These are phyloP conservation scores for Cucumis cinereus DNA, from an alignment of 306 rosid genomes.

Conservation along the genomic window DNA sequence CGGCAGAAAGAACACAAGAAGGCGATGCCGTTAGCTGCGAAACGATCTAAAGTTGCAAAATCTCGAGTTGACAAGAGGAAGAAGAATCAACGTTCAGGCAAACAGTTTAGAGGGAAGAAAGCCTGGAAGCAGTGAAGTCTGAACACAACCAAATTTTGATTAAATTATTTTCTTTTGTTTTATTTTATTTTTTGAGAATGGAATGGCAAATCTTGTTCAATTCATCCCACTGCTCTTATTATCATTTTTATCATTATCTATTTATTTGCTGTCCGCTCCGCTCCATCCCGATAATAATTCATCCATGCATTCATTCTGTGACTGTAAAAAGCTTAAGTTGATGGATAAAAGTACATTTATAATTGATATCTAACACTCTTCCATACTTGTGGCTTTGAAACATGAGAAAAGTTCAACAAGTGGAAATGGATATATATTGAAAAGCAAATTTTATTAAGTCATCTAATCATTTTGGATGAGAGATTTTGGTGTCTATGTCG, in stretches of 20 bases:
- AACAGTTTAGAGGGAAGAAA: slow-evolving; percentile 68
- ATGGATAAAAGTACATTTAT: no score
- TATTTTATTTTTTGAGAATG: not conserved
- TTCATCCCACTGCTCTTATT: not conserved
- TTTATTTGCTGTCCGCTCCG: not conserved
- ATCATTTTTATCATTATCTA: not conserved
- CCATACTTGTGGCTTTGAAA: no score
- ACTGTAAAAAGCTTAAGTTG: no score
- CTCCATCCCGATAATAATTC: not conserved
- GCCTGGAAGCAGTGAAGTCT: slow-evolving; percentile 42
- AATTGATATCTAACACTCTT: no score
- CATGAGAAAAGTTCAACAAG: no score
- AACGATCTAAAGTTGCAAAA: slow-evolving; percentile 39
- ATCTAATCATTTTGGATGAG: no score
- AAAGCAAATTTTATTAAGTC: no score
- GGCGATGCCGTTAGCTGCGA: slow-evolving; percentile 64
- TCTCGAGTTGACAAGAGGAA: slow-evolving; percentile 38
- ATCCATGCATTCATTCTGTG: no score
- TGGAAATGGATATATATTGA: no score
- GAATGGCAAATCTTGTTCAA: not conserved
- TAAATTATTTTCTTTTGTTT: not conserved
- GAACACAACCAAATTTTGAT: not conserved
- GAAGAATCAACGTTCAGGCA: slow-evolving; percentile 34
- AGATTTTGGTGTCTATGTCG: no score
- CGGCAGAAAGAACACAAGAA: slow-evolving; percentile 76